Evolutionary conservation across 2,329 filamentous ascomycete genomes (phyloP).

Genomic region (Alternaria novae-zelandiae): DNA sequence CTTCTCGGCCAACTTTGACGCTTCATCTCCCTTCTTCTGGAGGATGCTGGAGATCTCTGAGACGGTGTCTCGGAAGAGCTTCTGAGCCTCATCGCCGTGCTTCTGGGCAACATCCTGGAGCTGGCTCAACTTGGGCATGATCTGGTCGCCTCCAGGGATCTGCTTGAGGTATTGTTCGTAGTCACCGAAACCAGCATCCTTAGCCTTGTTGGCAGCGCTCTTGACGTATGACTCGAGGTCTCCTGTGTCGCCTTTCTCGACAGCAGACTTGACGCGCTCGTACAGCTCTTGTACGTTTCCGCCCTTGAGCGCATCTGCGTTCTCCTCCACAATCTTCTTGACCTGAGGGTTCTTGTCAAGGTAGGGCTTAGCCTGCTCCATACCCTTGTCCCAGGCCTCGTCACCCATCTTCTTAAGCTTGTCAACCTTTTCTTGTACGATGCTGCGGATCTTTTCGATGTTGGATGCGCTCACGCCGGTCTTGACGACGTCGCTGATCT

Average conservation of each 20-base stretch:
- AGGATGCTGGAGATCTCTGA: constrained; percentile 43
- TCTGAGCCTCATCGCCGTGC: constrained; percentile 72
- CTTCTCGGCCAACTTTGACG: constrained; percentile 40
- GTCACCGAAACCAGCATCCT: constrained; percentile 58
- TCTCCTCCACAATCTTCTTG: constrained; percentile 75
- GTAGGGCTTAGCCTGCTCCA: constrained; percentile 73
- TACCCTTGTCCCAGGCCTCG: constrained; percentile 73
- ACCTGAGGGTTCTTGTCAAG: constrained; percentile 79
- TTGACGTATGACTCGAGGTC: constrained; percentile 68
- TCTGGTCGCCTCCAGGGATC: constrained; percentile 68
- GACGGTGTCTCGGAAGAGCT: constrained; percentile 68
- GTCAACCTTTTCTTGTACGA: constrained; percentile 74
- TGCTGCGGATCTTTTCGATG: constrained; percentile 60
- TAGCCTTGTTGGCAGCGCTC: constrained; percentile 64
- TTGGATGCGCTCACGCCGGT: constrained; percentile 66
- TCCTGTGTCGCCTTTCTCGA: constrained; percentile 65
- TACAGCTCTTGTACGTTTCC: constrained; percentile 71
- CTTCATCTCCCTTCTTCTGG: constrained; percentile 44
- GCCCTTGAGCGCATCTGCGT: constrained; percentile 70
- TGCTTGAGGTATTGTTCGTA: constrained; percentile 69
- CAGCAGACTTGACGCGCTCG: constrained; percentile 66
- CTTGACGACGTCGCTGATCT: constrained; percentile 69
- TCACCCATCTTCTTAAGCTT: constrained; percentile 72
- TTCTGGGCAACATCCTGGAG: constrained; percentile 70
- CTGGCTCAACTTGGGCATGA: constrained; percentile 70